Evolutionary conservation across 305 asterid species (phyloP), one percentile per base, ranked within the genome.

Genomic region (Fraxinus latifolia): DNA sequence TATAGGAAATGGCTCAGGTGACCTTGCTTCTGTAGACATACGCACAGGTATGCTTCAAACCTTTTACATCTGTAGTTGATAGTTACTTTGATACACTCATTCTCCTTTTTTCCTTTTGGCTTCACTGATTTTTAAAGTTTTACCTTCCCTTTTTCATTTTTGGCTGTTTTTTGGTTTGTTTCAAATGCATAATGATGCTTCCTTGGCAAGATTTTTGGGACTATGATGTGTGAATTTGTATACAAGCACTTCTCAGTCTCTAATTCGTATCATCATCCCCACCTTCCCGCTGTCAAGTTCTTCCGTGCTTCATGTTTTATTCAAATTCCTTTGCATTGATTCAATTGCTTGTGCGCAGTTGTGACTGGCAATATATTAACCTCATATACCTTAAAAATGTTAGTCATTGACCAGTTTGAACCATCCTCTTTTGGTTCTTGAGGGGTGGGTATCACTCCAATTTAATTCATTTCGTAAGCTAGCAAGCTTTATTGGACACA

Each of bases 1-100:
- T 82, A 68, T 91, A 77, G 98, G 98, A 86, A 96, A 93, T 88
- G 97, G 97, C 60, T 90, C 97, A 3, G 99, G 99, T 3, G 99
- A 96, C 87, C 97, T 96, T 86, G 99, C 98, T 84, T 91, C 97
- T 79, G 39, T 90, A 83, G 98, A 96, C 84, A 90, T 90, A 37
- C 98, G 98, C 37, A 96, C 97, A 87, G 98, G 99, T 96, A 80
- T 42, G 80, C 17, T 73, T 79, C 33, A 15, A 33, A 34, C 19
- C 60, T 80, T 80, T 37, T 74, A 76, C 77, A 37, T 77, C 39
- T 83, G 68, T 27, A 34, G 53, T 7, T 70, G 21, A 73, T 79
- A 3, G 55, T 19, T 44, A 53, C 21, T 6, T 12, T 29, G 14
- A 47, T 74, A 81, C 77, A 42, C 82, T 27, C 3, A 34, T 83